Conservation (phyloP, 2,329 filamentous ascomycete genomes). For the Blumeria graminis region DNA sequence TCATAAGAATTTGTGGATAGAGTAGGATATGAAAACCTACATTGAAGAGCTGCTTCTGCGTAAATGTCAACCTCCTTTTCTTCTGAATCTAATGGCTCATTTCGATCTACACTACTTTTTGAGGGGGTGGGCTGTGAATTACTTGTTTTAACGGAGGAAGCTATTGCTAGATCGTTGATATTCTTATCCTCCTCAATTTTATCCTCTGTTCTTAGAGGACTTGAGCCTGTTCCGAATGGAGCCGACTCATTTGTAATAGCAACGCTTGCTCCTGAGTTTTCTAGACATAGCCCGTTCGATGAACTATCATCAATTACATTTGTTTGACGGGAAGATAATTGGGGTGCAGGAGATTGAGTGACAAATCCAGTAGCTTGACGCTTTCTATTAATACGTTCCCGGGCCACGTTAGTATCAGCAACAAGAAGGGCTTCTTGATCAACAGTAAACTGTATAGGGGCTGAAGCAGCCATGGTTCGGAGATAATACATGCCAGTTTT, state of each 20-base stretch:
- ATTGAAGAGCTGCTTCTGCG: conserved; percentile 71
- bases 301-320: not conserved
- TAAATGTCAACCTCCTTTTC: conserved; percentile 82
- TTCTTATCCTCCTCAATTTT: conserved; percentile 38
- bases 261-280: conserved; percentile 27
- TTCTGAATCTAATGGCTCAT: conserved; percentile 41
- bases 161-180: conserved; percentile 47
- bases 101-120: conserved; percentile 39
- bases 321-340: conserved; percentile 39
- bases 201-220: conserved; percentile 52
- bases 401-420: conserved; percentile 54
- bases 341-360: conserved; percentile 35
- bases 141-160: conserved; percentile 37
- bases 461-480: conserved; percentile 86
- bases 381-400: conserved; percentile 42
- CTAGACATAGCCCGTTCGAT: conserved; percentile 12
- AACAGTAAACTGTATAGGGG: conserved; percentile 96
- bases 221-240: conserved; percentile 35
- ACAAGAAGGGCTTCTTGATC: conserved; percentile 88
- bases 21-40: conserved; percentile 26
- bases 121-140: conserved; percentile 30
- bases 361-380: conserved; percentile 25
- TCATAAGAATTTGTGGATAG: conserved; percentile 14
- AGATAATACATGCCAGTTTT: conserved; percentile 99
- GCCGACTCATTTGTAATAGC: conserved; percentile 22